A percentile compares a stretch with the other conserved stretches of the same genome.
phyloP scores from a whole-genome alignment of 345 rosid species.

The Zanthoxylum bungeanum region DNA sequence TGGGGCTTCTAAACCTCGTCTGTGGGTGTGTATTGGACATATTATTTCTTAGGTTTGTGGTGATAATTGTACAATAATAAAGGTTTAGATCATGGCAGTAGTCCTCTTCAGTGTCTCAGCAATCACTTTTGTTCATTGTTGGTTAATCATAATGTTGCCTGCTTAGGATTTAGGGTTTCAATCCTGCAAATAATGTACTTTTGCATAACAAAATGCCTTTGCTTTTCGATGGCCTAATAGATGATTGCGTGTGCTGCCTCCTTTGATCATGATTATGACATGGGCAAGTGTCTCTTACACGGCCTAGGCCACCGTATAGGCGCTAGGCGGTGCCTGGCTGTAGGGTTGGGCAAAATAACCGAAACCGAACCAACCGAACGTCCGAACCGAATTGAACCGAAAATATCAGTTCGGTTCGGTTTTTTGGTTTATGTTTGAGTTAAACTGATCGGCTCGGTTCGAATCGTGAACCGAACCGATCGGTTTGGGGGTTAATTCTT shows the following conservation, averaged over 20 bases:
- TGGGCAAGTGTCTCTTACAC: neutral
- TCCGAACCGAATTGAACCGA: no score
- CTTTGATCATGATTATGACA: neutral
- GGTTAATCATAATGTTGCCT: neutral
- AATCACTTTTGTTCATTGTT: neutral
- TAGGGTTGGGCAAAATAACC: no score
- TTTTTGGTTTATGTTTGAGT: no score
- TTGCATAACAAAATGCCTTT: neutral
- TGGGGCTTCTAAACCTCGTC: no score
- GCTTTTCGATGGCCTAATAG: neutral
- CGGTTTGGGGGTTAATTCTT: no score
- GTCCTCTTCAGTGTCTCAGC: neutral
- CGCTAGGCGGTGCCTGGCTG: no score
- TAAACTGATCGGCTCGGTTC: no score
- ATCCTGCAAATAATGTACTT: neutral
- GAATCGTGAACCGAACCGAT: no score
- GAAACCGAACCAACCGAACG: no score
- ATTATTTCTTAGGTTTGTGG: neutral
- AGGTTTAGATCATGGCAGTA: neutral
- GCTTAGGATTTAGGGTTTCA: neutral
- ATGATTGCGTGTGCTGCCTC: neutral
- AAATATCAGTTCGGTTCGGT: no score
- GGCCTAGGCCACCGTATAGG: no score
- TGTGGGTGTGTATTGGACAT: no score
- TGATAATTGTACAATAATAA: neutral